Conservation (phyloP, 768 basidiomycete genomes). For the Boletus sp. region DNA sequence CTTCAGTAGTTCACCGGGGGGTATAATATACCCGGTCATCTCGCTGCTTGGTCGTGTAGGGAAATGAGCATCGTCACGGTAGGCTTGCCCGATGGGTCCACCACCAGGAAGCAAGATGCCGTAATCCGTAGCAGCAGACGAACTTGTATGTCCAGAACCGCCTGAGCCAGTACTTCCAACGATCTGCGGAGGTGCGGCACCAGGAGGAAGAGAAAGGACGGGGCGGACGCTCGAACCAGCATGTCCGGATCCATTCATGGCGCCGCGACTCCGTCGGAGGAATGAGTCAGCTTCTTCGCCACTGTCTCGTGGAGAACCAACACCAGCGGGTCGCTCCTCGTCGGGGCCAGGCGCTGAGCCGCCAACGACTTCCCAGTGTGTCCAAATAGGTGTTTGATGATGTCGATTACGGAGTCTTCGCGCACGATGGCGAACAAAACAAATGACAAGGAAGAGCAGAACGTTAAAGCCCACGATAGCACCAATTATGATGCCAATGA, state of each 20-base stretch:
- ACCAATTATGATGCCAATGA: slow-evolving; percentile 41
- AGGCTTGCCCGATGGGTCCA: slow-evolving; percentile 34
- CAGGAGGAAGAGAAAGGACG: slow-evolving; percentile 30
- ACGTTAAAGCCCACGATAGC: slow-evolving; percentile 58
- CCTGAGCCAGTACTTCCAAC: slow-evolving; percentile 42
- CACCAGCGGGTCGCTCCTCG: slow-evolving; percentile 46
- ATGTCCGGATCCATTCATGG: slow-evolving; percentile 15
- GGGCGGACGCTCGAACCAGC: slow-evolving; percentile 15
- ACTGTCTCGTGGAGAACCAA: slow-evolving; percentile 66
- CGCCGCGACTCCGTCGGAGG: slow-evolving; percentile 40
- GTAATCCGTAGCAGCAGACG: slow-evolving; percentile 39
- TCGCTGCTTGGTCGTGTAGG: slow-evolving; percentile 33
- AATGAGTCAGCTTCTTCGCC: slow-evolving; percentile 72
- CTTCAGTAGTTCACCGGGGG: slow-evolving; percentile 35
- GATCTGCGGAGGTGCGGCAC: slow-evolving; percentile 32
- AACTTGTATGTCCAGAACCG: slow-evolving; percentile 39
- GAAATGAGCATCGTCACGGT: slow-evolving; percentile 22
- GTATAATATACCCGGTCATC: slow-evolving; percentile 34
- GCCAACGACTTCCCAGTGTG: slow-evolving; percentile 46
- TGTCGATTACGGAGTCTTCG: slow-evolving; percentile 17
- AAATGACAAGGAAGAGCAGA: slow-evolving; percentile 47
- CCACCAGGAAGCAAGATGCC: slow-evolving; percentile 32
- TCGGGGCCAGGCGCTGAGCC: slow-evolving; percentile 22
- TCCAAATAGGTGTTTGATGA: slow-evolving; percentile 35
- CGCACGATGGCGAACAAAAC: slow-evolving; percentile 32